Conservation (phyloP, 2,329 filamentous ascomycete genomes). For the Dothistroma septosporum region DNA sequence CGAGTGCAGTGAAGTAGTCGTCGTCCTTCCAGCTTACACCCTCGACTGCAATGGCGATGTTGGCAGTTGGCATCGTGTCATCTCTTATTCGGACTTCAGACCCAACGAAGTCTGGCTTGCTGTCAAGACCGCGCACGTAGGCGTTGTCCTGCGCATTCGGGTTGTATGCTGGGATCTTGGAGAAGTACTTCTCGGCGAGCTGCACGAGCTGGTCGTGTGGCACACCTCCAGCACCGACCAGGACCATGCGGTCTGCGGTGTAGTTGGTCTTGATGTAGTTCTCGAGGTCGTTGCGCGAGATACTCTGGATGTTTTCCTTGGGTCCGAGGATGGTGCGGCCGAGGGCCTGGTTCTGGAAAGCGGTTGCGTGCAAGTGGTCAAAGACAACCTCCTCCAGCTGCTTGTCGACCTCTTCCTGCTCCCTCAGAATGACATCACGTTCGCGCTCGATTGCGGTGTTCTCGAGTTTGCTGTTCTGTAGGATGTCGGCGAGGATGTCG, state of each 20-base stretch:
- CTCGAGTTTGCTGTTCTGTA: conserved; percentile 99
- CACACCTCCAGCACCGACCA: conserved; percentile 90
- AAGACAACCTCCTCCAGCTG: conserved; percentile 99
- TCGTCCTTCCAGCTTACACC: conserved; percentile 99
- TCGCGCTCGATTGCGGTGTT: conserved; percentile 88
- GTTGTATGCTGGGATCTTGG: conserved; percentile 68
- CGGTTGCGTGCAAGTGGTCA: conserved; percentile 96
- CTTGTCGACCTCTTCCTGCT: conserved; percentile 99
- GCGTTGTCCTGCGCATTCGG: conserved; percentile 69
- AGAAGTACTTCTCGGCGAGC: conserved; percentile 94
- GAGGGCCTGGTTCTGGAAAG: conserved; percentile 92
- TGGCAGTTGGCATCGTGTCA: conserved; percentile 90
- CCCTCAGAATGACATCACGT: conserved; percentile 95
- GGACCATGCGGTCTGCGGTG: conserved; percentile 98
- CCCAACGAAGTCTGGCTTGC: conserved; percentile 89
- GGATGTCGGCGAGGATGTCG: conserved; percentile 97
- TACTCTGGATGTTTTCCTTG: conserved; percentile 96
- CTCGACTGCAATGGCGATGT: conserved; percentile 97
- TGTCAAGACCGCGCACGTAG: conserved; percentile 70
- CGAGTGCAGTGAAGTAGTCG: conserved; percentile 97
- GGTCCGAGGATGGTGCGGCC: conserved; percentile 97
- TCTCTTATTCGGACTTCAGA: conserved; percentile 95
- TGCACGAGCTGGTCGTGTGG: conserved; percentile 92
- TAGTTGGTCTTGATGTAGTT: conserved; percentile 99
- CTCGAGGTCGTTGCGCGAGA: conserved; percentile 82